Evolutionary conservation across 169 alveolate genomes (phyloP), one percentile per base, ranked within the genome.

Genomic region (Plasmodium cynomolgi): DNA sequence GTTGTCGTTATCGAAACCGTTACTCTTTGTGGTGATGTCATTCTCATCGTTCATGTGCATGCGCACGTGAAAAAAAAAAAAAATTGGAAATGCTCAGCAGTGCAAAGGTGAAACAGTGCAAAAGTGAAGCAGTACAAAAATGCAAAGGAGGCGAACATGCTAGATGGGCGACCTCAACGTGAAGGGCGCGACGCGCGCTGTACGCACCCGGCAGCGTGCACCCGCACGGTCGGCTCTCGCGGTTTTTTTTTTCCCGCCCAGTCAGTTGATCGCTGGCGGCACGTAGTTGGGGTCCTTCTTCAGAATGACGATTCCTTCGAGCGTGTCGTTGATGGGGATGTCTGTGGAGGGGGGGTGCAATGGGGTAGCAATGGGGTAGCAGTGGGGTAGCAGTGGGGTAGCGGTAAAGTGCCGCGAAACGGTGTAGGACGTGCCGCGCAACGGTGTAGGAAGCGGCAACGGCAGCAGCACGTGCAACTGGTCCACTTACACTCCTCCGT

Each of bases 401-500:
- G 68, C 31, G 34, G 90, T 26, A 93, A 75, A 92, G 95, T 50
- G 62, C 9, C 7, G 3, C 3, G 23, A 7, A 41, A 41, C 54
- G 17, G 54, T 41, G 54, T 41, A 41, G 54, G 54, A 41, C 4
- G 54, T 8, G 54, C n/a, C n/a, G n/a, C 8, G 44, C 44, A 37
- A 4, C 15, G 13, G 54, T 41, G 2, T 0, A 81, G 31, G 33
- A 9, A 41, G 3, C 0, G 54, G 62, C 23, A 13, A 11, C 1
- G 0, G 3, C 23, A 15, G 20, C 20, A 2, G 20, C 62, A 50
- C 62, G 17, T 15, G 23, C 26, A 15, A 3, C 23, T 50, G 1
- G 7, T 50, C 23, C 62, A 54, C 33, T 85, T 85, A 85, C 93
- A 98, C 92, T 98, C 99, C 75, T 98, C 99, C 34, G 98, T 96